Evolutionary conservation across 768 basidiomycete species (phyloP).

Genomic region (Mycena venus): DNA sequence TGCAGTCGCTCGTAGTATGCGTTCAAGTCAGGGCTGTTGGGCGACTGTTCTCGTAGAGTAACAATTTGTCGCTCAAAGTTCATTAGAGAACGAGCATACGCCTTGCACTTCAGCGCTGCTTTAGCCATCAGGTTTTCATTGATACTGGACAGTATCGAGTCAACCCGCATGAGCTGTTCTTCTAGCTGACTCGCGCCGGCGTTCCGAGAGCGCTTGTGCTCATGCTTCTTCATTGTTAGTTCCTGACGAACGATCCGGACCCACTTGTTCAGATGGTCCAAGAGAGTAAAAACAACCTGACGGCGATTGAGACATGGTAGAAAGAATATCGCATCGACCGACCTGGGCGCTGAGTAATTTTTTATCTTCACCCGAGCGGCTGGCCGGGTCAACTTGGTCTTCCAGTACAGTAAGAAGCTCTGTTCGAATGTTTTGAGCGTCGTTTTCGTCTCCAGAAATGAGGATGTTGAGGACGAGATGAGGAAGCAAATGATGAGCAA

Average conservation of each 20-base stretch:
- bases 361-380: conserved; percentile 78
- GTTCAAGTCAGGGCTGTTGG: conserved; percentile 65
- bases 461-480: conserved; percentile 92
- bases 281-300: conserved; percentile 92
- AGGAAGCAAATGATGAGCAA: conserved; percentile 92
- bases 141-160: conserved; percentile 86
- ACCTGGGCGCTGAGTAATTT: conserved; percentile 96
- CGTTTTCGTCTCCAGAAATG: conserved; percentile 76
- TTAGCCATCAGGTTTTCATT: conserved; percentile 91
- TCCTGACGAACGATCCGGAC: conserved; percentile 83
- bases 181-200: conserved; percentile 56
- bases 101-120: conserved; percentile 94
- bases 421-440: conserved; percentile 72
- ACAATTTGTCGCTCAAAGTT: conserved; percentile 91
- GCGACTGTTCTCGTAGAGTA: conserved; percentile 58
- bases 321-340: conserved; percentile 24
- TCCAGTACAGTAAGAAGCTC: conserved; percentile 88
- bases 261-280: conserved; percentile 96
- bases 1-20: conserved; percentile 91
- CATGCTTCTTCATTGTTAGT: conserved; percentile 61
- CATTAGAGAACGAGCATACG: conserved; percentile 94
- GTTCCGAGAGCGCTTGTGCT: conserved; percentile 63
- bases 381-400: conserved; percentile 83
- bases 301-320: background rate
- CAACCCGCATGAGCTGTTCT: conserved; percentile 78